A percentile compares a stretch with the other conserved stretches of the same genome.
Evolutionary conservation across 1,284 basidiomycete genomes (phyloP).

Genomic region (Neotropicomus parvogracilis): DNA sequence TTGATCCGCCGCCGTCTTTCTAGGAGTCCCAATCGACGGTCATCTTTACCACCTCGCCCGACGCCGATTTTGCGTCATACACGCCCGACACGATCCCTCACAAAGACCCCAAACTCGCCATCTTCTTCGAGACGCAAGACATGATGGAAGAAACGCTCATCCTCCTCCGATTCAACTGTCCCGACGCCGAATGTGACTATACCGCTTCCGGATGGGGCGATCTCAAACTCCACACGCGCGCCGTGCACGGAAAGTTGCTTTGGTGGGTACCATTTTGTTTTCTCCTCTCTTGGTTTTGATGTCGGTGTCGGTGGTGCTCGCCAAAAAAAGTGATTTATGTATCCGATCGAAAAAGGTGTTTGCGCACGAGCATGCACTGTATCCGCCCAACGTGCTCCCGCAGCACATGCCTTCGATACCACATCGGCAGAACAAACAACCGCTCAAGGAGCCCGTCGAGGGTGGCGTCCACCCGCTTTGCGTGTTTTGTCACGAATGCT

Average conservation of each 20-base stretch:
- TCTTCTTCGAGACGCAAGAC: conserved; percentile 87
- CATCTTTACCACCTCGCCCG: conserved; percentile 76
- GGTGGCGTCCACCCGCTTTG: conserved; percentile 81
- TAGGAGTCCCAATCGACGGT: conserved; percentile 78
- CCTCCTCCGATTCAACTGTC: conserved; percentile 86
- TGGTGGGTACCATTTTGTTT: conserved; percentile 53
- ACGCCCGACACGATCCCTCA: conserved; percentile 54
- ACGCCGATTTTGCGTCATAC: conserved; percentile 62
- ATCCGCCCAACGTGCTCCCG: conserved; percentile 66
- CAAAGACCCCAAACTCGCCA: conserved; percentile 75
- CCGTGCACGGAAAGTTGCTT: conserved; percentile 73
- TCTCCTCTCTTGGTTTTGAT: background rate
- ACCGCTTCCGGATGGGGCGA: conserved; percentile 87
- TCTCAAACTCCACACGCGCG: conserved; percentile 77
- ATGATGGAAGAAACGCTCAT: conserved; percentile 96
- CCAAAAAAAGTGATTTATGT: conserved; percentile 71
- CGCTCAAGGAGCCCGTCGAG: conserved; percentile 54
- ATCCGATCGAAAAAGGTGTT: conserved; percentile 92
- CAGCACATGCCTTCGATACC: conserved; percentile 77
- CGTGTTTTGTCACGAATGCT: conserved; percentile 87
- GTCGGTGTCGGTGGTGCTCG: background rate
- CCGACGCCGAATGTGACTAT: conserved; percentile 77
- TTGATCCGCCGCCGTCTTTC: background rate
- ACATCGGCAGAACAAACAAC: conserved; percentile 44
- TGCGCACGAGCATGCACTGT: conserved; percentile 90